Evolutionary conservation across 805 yeast genomes (phyloP).

Genomic region (Naumovozyma baii): DNA sequence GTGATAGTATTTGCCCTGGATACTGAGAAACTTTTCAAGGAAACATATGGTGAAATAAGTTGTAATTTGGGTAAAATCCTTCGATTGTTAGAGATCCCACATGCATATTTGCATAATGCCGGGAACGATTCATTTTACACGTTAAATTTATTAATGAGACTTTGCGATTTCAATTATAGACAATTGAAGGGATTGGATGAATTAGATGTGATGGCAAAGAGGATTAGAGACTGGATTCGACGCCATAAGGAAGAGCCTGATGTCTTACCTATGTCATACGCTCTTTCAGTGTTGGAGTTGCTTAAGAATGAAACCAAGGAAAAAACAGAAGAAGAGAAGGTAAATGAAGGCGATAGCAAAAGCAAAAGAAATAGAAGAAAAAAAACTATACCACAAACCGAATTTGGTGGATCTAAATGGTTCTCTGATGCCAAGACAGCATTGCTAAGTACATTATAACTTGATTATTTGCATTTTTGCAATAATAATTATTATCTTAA

Average conservation of each 20-base stretch:
- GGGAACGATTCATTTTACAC: constrained; percentile 65
- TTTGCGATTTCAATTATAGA: constrained; percentile 35
- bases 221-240: constrained; percentile 12
- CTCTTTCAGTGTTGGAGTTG: constrained; percentile 10
- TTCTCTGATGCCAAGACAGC: constrained; percentile 14
- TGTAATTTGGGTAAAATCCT: constrained; percentile 40
- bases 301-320: not conserved
- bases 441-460: constrained; percentile 2
- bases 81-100: constrained; percentile 42
- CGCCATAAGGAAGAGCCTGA: constrained; percentile 17
- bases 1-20: constrained; percentile 30
- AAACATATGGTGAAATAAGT: constrained; percentile 34
- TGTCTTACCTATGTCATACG: constrained; percentile 21
- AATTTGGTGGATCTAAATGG: constrained; percentile 21
- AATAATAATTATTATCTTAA: no score
- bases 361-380: constrained; percentile 3
- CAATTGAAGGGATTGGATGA: constrained; percentile 18
- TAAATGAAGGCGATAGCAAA: constrained; percentile 3
- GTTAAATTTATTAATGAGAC: constrained; percentile 36
- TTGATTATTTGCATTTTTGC: constrained; percentile 3
- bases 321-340: constrained; percentile 1
- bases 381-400: constrained; percentile 14
- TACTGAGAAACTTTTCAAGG: constrained; percentile 37
- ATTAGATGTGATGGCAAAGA: constrained; percentile 11
- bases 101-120: constrained; percentile 55